phyloP scores from a whole-genome alignment of 1,284 basidiomycete genomes.

The Neolentinus lepideus region DNA sequence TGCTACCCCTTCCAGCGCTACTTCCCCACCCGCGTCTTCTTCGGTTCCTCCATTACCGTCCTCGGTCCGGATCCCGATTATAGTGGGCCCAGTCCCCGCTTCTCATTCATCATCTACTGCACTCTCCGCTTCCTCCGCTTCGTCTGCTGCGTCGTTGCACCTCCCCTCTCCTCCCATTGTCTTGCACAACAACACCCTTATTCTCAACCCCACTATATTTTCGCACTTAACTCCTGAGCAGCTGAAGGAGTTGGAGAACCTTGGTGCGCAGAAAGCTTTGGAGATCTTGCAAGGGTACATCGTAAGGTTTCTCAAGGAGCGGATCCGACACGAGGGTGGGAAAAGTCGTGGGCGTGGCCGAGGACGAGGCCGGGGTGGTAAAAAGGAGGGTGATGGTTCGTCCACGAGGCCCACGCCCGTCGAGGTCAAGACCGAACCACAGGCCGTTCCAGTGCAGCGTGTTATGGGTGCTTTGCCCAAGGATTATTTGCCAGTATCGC shows the following conservation, averaged over 20 bases:
- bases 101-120: conserved; percentile 25
- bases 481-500: background rate
- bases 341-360: conserved; percentile 35
- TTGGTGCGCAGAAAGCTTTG: conserved; percentile 80
- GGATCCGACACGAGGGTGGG: conserved; percentile 40
- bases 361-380: conserved; percentile 27
- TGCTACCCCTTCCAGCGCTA: conserved; percentile 11
- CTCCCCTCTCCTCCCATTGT: conserved; percentile 66
- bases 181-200: conserved; percentile 77
- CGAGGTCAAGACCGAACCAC: background rate
- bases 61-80: conserved; percentile 48
- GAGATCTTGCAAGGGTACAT: conserved; percentile 81
- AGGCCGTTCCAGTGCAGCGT: background rate
- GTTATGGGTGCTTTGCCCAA: background rate
- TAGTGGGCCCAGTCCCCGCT: conserved; percentile 50
- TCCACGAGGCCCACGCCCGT: background rate
- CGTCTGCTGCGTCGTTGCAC: conserved; percentile 24
- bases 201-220: conserved; percentile 83
- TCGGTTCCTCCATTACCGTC: conserved; percentile 25
- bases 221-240: conserved; percentile 69
- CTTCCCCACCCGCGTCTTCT: conserved; percentile 11
- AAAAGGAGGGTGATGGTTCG: conserved; percentile 20
- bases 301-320: conserved; percentile 80
- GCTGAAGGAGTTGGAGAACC: conserved; percentile 68
- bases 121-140: conserved; percentile 22